Conservation (phyloP, 129 eudicot genomes). For the Apium graveolens region DNA sequence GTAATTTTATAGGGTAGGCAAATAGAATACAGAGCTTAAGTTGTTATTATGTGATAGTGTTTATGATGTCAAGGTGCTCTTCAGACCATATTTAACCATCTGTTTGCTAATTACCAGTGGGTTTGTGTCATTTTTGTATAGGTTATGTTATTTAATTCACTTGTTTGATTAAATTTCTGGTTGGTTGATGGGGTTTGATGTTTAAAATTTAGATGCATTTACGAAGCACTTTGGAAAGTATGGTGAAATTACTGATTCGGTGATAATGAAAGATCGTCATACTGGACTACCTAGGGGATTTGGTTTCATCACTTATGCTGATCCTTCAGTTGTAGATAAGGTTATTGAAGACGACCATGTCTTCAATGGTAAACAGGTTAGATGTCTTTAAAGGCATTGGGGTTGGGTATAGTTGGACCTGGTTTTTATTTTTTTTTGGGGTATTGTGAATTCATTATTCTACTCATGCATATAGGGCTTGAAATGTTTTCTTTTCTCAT, state of each 20-base stretch:
- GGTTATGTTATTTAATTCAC: background rate
- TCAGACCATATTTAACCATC: background rate
- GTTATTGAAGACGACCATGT: slow-evolving; percentile 30
- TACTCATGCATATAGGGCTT: background rate
- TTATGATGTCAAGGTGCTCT: too few relatives aligned
- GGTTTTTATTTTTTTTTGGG: background rate
- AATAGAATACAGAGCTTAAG: background rate
- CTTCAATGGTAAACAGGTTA: slow-evolving; percentile 30
- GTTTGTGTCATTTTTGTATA: background rate
- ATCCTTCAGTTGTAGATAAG: slow-evolving; percentile 28
- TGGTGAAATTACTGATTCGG: slow-evolving; percentile 34
- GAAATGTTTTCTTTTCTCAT: background rate
- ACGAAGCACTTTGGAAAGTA: slow-evolving; percentile 30
- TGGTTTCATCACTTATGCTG: slow-evolving; percentile 33
- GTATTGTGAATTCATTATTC: background rate
- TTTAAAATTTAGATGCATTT: slow-evolving; percentile 13
- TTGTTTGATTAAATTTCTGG: background rate
- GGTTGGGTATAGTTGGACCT: background rate
- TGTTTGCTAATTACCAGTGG: background rate
- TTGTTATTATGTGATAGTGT: too few relatives aligned
- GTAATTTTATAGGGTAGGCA: background rate
- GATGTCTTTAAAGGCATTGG: background rate
- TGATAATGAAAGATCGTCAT: slow-evolving; percentile 31
- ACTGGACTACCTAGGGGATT: slow-evolving; percentile 34
- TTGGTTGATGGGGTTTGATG: background rate